phyloP scores from a whole-genome alignment of 306 rosid genomes.

The Trifolium repens region DNA sequence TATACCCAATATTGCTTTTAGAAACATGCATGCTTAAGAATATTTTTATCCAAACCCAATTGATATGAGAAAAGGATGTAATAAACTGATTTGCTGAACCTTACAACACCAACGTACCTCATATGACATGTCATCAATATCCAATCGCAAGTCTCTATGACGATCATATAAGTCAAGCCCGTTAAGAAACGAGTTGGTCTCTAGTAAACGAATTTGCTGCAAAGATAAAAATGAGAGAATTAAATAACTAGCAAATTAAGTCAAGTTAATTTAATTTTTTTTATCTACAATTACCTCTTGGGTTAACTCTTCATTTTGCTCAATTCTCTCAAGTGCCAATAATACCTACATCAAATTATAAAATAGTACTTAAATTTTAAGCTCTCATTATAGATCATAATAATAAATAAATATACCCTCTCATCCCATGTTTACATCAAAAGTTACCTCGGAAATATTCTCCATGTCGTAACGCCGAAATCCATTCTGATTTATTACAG shows the following conservation, averaged over 20 bases:
- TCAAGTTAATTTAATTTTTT: neutral
- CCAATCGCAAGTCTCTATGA: constrained; percentile 90
- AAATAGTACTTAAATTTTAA: constrained; percentile 9
- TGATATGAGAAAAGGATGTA: constrained; percentile 24
- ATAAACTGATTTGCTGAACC: constrained; percentile 27
- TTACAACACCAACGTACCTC: constrained; percentile 63
- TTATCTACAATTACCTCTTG: constrained; percentile 62
- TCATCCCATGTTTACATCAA: neutral
- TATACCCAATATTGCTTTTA: constrained; percentile 17
- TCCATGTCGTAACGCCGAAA: constrained; percentile 53
- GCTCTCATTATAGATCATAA: constrained; percentile 20
- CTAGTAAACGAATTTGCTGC: constrained; percentile 82
- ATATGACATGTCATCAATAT: constrained; percentile 91
- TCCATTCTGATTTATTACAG: constrained; percentile 52
- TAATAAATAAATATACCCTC: constrained; percentile 20
- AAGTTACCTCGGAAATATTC: constrained; percentile 71
- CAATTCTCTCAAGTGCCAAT: constrained; percentile 80
- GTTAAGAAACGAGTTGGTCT: constrained; percentile 59
- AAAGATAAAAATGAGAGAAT: constrained; percentile 41
- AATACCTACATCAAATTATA: constrained; percentile 58
- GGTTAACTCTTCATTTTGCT: constrained; percentile 74
- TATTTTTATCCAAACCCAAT: constrained; percentile 14
- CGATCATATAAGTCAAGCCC: constrained; percentile 69
- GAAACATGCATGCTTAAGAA: constrained; percentile 1
- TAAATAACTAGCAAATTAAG: constrained; percentile 25